phyloP scores from a whole-genome alignment of 2,329 filamentous ascomycete genomes.

The Trichophaea hybrida region DNA sequence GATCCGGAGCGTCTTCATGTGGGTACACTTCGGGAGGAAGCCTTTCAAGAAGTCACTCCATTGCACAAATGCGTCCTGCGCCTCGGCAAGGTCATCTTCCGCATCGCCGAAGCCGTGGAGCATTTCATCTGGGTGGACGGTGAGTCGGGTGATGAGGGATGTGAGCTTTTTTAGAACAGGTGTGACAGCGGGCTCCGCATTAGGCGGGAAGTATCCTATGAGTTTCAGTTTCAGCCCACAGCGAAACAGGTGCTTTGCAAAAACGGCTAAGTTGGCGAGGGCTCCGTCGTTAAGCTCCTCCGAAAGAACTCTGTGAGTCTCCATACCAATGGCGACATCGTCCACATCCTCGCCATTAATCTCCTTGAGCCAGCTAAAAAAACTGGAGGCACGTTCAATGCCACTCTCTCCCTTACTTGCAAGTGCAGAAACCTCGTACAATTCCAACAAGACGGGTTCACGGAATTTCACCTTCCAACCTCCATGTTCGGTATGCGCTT shows the following conservation, averaged over 20 bases:
- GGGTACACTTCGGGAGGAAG: conserved; percentile 14
- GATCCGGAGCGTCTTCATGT: conserved; percentile 11
- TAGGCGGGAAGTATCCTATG: not conserved
- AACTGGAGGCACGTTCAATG: not conserved
- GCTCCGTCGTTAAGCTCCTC: not conserved
- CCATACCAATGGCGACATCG: not conserved
- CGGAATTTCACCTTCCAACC: not conserved
- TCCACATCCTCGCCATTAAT: not conserved
- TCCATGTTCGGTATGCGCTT: not conserved
- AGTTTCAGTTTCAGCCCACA: not conserved
- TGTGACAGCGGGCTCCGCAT: not conserved
- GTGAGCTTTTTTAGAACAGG: conserved; percentile 4
- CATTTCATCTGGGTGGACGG: conserved; percentile 1
- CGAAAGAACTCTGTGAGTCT: not conserved
- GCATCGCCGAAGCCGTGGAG: not conserved
- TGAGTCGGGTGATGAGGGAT: conserved; percentile 1
- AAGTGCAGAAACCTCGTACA: not conserved
- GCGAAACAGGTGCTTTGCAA: not conserved
- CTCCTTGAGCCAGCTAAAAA: conserved; percentile 1
- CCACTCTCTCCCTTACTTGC: not conserved
- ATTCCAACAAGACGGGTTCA: not conserved
- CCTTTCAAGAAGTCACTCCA: conserved; percentile 11
- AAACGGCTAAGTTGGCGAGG: conserved; percentile 4
- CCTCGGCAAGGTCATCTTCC: not conserved
- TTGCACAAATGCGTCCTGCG: not conserved